Base-by-base conservation (phyloP, 306 rosid species). In the Carpinus fangiana region DNA sequence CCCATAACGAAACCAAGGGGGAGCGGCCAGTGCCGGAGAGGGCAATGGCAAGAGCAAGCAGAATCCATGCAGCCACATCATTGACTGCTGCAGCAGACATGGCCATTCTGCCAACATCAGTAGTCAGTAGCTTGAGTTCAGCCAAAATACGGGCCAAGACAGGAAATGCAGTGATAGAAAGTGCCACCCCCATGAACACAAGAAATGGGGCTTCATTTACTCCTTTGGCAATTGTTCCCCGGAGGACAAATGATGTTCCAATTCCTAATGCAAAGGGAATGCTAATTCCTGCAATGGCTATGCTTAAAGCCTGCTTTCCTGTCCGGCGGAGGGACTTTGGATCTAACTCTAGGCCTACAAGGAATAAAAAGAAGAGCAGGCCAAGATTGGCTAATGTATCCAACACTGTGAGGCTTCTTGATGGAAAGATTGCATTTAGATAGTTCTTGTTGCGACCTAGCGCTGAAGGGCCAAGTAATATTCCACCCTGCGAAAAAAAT, bases 31-130 rank as follows among this genome's bases (percentile, higher is more conserved):
- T 55, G 38, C 97, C 90, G 1, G 98, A 90, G 62, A 94, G 86
- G 73, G 97, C 89, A 76, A 94, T 75, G 73, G 97, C 97, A 23
- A 92, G 87, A 43, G 98, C 98, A 77, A 94, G 98, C 55, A 94
- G 86, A 82, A 94, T 84, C 98, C 98, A 94, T n/a, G 98, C 98
- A 47, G 96, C 97, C 70, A 92, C 88, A 55, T 94, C 98, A 55
- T 94, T 94, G 51, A 94, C 88, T 72, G 98, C 98, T 50, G 98
- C 98, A 28, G 96, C 98, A 8, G 98, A 92, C 98, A 94, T 92
- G 23, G 98, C 98, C 84, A 87, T 75, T 80, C 85, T 76, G 7
- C 98, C 98, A 67, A 90, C 77, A 66, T 85, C 82, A 48, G 97
- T 92, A 13, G 98, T 94, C 70, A 94, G 75, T 54, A 94, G 97